A percentile compares a stretch with the other conserved stretches of the same genome.
These are phyloP conservation scores for Rhododendron molle DNA, from an alignment of 148 eudicot species.

Conservation along the genomic window DNA sequence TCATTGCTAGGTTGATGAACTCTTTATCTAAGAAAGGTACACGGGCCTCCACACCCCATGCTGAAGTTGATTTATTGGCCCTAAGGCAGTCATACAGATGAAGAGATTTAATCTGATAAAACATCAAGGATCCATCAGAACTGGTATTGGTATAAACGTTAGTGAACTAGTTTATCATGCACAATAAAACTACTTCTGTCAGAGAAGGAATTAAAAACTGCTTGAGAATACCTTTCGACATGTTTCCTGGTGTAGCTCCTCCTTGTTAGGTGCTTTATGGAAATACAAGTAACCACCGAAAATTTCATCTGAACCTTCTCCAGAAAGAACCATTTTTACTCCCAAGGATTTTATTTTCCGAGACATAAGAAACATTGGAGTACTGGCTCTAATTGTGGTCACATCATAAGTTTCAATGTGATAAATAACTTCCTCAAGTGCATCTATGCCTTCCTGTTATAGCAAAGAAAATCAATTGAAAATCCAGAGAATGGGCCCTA, in stretches of 20 bases:
- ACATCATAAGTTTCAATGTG: conserved; percentile 96
- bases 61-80: conserved; percentile 94
- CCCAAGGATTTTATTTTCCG: conserved; percentile 94
- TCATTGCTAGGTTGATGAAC: conserved; percentile 79
- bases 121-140: conserved; percentile 12
- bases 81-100: conserved; percentile 97
- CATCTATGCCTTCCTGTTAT: conserved; percentile 90
- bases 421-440: conserved; percentile 90
- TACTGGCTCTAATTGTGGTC: conserved; percentile 91
- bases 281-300: conserved; percentile 97
- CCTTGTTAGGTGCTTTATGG: conserved; percentile 96
- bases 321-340: conserved; percentile 96
- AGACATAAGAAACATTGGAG: conserved; percentile 98
- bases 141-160: background rate
- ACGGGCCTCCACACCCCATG: conserved; percentile 99
- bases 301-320: conserved; percentile 98
- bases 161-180: background rate
- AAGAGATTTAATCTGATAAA: conserved; percentile 79
- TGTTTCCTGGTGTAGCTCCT: conserved; percentile 91
- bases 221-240: conserved; percentile 70
- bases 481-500: background rate
- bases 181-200: background rate
- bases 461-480: conserved; percentile 12
- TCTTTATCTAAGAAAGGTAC: conserved; percentile 98
- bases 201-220: background rate